phyloP scores from a whole-genome alignment of 2,329 filamentous ascomycete genomes.

The Apiospora phragmitis region DNA sequence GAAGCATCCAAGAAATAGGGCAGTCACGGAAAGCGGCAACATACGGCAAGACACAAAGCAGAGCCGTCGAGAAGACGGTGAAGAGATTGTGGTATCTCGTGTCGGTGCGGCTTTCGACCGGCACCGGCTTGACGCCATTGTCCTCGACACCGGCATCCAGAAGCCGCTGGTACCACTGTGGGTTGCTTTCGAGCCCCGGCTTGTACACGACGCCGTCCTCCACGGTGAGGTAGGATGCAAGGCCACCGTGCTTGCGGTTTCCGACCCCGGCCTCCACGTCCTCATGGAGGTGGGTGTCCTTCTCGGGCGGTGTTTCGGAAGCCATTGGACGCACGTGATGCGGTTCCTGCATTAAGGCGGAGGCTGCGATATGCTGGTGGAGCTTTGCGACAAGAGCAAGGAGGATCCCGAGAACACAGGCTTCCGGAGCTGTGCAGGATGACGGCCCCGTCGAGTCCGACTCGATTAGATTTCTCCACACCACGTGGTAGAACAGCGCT shows the following conservation, averaged over 20 bases:
- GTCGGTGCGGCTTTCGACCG: conserved; percentile 52
- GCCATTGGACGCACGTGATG: background rate
- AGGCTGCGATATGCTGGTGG: background rate
- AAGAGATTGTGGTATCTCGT: conserved; percentile 57
- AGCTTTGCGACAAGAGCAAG: background rate
- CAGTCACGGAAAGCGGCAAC: conserved; percentile 31
- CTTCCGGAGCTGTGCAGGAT: background rate
- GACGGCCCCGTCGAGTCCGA: background rate
- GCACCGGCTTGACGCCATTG: conserved; percentile 58
- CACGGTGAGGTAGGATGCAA: conserved; percentile 26
- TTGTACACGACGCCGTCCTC: conserved; percentile 36
- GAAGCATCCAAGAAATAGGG: background rate
- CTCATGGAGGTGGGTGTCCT: background rate
- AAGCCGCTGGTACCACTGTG: conserved; percentile 43
- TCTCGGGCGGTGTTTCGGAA: background rate
- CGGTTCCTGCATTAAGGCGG: background rate
- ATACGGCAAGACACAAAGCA: conserved; percentile 58
- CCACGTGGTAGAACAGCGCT: background rate
- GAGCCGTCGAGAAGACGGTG: conserved; percentile 60
- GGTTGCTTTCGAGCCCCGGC: conserved; percentile 27
- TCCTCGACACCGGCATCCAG: conserved; percentile 50
- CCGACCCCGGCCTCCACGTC: background rate
- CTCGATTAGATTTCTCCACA: background rate
- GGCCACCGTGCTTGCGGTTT: conserved; percentile 17
- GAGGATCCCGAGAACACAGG: background rate